These are phyloP conservation scores for Psilocybe sp. DNA, from an alignment of 768 basidiomycete species.

Conservation along the genomic window DNA sequence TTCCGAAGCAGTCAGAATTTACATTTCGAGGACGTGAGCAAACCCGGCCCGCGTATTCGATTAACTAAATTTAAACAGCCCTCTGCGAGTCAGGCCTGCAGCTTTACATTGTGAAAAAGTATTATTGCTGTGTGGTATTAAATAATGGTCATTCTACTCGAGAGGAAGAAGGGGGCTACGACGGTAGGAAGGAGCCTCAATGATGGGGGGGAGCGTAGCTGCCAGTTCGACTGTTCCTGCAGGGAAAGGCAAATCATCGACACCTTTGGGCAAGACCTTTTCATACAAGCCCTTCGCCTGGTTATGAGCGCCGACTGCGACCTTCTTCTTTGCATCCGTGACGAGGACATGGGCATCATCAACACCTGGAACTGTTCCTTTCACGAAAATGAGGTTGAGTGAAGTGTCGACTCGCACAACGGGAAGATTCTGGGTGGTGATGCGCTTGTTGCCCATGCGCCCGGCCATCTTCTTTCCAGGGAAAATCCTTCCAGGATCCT, in stretches of 20 bases:
- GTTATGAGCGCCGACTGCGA: conserved; percentile 56
- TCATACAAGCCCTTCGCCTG: conserved; percentile 71
- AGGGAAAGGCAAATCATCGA: conserved; percentile 88
- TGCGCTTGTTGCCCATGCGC: conserved; percentile 79
- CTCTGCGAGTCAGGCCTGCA: too few relatives aligned
- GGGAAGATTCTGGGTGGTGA: conserved; percentile 83
- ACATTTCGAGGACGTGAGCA: neutral
- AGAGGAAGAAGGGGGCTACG: conserved; percentile 77
- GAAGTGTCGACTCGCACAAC: conserved; percentile 85
- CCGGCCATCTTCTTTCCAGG: conserved; percentile 99
- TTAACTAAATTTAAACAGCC: too few relatives aligned
- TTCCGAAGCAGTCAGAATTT: neutral
- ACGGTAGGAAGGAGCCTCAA: conserved; percentile 71
- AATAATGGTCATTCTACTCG: conserved; percentile 37
- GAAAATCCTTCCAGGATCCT: conserved; percentile 96
- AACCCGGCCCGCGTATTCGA: neutral
- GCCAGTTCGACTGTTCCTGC: conserved; percentile 83
- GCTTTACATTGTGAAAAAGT: conserved; percentile 7
- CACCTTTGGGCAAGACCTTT: conserved; percentile 77
- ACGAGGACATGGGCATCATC: conserved; percentile 87
- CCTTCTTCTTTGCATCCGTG: conserved; percentile 87
- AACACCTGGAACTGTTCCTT: conserved; percentile 87
- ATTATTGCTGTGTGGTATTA: conserved; percentile 8
- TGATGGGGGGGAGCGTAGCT: conserved; percentile 56
- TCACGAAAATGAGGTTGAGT: conserved; percentile 87